A percentile compares a stretch with the other conserved stretches of the same genome.
phyloP scores from a whole-genome alignment of 164 flowering plant genomes.

The Magnolia sinica region DNA sequence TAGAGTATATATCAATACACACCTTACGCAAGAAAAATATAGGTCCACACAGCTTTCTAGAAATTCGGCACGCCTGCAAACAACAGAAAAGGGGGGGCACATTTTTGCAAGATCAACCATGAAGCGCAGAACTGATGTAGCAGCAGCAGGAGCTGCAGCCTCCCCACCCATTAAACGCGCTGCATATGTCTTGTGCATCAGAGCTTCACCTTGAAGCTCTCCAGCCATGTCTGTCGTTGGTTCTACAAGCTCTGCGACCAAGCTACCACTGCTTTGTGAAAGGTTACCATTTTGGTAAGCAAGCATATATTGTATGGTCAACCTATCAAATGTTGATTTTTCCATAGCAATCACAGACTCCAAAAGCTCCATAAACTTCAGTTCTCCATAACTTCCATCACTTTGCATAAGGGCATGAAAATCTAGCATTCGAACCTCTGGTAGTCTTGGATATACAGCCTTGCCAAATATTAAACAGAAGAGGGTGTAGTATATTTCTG shows the following conservation, averaged over 20 bases:
- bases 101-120: slow-evolving; percentile 99
- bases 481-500: slow-evolving; percentile 88
- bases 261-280: slow-evolving; percentile 69
- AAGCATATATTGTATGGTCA: slow-evolving; percentile 76
- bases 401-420: slow-evolving; percentile 96
- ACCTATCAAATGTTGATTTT: slow-evolving; percentile 87
- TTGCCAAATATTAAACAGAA: slow-evolving; percentile 96
- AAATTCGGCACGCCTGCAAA: slow-evolving; percentile 78
- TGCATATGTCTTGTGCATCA: slow-evolving; percentile 99
- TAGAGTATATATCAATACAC: slow-evolving; percentile 15
- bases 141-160: slow-evolving; percentile 99
- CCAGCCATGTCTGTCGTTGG: slow-evolving; percentile 77
- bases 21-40: slow-evolving; percentile 96
- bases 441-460: slow-evolving; percentile 95
- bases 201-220: slow-evolving; percentile 97
- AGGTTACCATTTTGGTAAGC: slow-evolving; percentile 87
- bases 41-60: slow-evolving; percentile 91
- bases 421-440: slow-evolving; percentile 98
- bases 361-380: slow-evolving; percentile 85
- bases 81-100: slow-evolving; percentile 81
- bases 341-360: slow-evolving; percentile 94
- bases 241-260: slow-evolving; percentile 87
- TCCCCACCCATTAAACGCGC: slow-evolving; percentile 99
- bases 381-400: slow-evolving; percentile 65
- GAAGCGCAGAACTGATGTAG: slow-evolving; percentile 86